Percentiles rank a stretch among this genome's conserved stretches.
These are phyloP conservation scores for Trichoderma hamatum DNA, from an alignment of 2,329 filamentous ascomycete species.

Conservation along the genomic window DNA sequence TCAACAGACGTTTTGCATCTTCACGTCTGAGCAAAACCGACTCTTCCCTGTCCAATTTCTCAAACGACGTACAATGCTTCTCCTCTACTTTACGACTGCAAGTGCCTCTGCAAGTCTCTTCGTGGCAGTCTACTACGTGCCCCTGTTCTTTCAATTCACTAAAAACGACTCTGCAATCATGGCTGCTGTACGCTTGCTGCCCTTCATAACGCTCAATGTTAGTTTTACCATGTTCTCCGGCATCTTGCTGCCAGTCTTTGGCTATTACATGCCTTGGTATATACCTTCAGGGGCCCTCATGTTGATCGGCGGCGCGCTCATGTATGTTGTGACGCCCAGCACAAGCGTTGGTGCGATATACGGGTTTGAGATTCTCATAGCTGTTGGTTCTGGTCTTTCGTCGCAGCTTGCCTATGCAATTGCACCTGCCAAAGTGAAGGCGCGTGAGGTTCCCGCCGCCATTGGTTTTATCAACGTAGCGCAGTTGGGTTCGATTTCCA, in stretches of 20 bases:
- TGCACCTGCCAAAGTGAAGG: neutral
- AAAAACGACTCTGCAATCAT: neutral
- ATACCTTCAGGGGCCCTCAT: neutral
- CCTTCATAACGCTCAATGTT: neutral
- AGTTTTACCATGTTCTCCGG: neutral
- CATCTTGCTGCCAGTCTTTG: neutral
- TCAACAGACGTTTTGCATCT: conserved; percentile 7
- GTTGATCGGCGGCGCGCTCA: neutral
- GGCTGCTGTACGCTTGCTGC: neutral
- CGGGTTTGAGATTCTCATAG: neutral
- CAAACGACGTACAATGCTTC: neutral
- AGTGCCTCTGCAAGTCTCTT: neutral
- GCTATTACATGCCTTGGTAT: conserved; percentile 7
- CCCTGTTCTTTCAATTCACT: neutral
- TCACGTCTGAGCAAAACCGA: conserved; percentile 1
- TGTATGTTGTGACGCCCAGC: neutral
- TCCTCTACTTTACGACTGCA: neutral
- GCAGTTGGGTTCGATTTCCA: neutral
- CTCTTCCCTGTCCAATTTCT: conserved; percentile 2
- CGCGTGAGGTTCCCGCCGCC: neutral
- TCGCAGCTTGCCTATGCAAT: conserved; percentile 4
- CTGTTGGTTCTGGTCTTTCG: neutral
- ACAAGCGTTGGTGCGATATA: conserved; percentile 2
- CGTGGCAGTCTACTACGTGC: neutral
- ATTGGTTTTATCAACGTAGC: conserved; percentile 2